Percentiles rank a stretch among this genome's conserved stretches.
These are phyloP conservation scores for Sphaerulina musiva DNA, from an alignment of 2,329 filamentous ascomycete species.

Conservation along the genomic window DNA sequence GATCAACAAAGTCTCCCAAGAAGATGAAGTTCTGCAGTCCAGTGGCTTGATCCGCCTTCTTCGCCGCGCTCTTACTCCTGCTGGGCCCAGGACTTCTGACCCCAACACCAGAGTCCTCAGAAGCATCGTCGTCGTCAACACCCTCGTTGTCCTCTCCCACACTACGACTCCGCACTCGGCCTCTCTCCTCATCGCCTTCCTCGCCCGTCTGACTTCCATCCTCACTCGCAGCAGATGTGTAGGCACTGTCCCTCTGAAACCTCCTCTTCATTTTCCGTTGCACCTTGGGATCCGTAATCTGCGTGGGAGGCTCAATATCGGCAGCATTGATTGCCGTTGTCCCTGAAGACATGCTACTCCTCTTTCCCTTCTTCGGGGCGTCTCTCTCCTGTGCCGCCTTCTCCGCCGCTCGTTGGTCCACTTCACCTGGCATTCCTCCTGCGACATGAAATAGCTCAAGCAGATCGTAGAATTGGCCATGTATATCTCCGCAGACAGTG, in stretches of 20 bases:
- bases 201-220: constrained; percentile 32
- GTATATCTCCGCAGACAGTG: constrained; percentile 95
- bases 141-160: constrained; percentile 39
- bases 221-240: constrained; percentile 48
- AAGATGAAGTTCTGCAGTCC: constrained; percentile 66
- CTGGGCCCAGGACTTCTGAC: constrained; percentile 35
- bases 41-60: constrained; percentile 38
- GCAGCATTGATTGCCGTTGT: constrained; percentile 70
- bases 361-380: constrained; percentile 14
- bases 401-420: constrained; percentile 27
- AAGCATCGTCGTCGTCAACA: constrained; percentile 47
- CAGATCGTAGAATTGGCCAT: constrained; percentile 97
- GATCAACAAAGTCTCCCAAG: constrained; percentile 66
- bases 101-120: constrained; percentile 38
- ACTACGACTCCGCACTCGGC: constrained; percentile 34
- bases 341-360: constrained; percentile 21
- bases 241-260: constrained; percentile 47
- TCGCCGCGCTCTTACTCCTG: constrained; percentile 31
- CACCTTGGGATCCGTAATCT: constrained; percentile 80
- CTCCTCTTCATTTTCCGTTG: constrained; percentile 70
- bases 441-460: constrained; percentile 94
- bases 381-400: constrained; percentile 19
- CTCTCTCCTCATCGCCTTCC: constrained; percentile 43
- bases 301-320: constrained; percentile 83
- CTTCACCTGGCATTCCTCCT: constrained; percentile 87